Evolutionary conservation across 495 filamentous ascomycete species (phyloP), one percentile per base, ranked within the genome.

Genomic region (Aspergillus hancockii): DNA sequence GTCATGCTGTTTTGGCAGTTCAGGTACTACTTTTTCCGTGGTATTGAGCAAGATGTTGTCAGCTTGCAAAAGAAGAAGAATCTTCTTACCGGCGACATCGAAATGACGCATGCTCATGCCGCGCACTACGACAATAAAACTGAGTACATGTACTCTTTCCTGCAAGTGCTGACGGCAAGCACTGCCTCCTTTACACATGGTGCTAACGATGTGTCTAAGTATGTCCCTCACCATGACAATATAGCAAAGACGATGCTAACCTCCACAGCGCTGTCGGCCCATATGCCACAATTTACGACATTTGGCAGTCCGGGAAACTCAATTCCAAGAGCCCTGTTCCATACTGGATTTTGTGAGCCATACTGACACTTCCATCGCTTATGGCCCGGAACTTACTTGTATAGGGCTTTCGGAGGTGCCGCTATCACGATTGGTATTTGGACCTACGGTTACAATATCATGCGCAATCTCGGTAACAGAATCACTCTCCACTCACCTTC

Each of bases 401-500:
- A 13, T 18, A 64, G 62, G 19, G 62, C 55, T 0, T 64, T 64
- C 30, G 62, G 62, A 41, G 62, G 62, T 41, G 40, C 34, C 21
- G 55, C 51, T 22, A 57, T 64, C 22, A 45, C 60, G 18, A 61
- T 64, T 41, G 62, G 62, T 34, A 51, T 64, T 22, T 64, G 62
- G 62, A 64, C 62, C n/a, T 64, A 64, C 52, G 62, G 62, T n/a
- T 64, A 64, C 58, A 61, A 64, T 40, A 64, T 64, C 55, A 61
- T 64, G 58, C 58, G 62, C 47, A 61, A 64, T 55, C 41, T 64
- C 34, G 62, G 62, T 32, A 64, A 64, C 58, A 55, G 58, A 2
- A 55, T 64, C 21, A 64, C 62, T 23, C 58, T 64, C 22, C 62
- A 64, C 55, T 59, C 55, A 5, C 62, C 62, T 9, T 61, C 58